Percentiles rank a stretch among this genome's conserved stretches.
These are phyloP conservation scores for Trichosporon sp. DNA, from an alignment of 1,284 basidiomycete genomes.

Conservation along the genomic window DNA sequence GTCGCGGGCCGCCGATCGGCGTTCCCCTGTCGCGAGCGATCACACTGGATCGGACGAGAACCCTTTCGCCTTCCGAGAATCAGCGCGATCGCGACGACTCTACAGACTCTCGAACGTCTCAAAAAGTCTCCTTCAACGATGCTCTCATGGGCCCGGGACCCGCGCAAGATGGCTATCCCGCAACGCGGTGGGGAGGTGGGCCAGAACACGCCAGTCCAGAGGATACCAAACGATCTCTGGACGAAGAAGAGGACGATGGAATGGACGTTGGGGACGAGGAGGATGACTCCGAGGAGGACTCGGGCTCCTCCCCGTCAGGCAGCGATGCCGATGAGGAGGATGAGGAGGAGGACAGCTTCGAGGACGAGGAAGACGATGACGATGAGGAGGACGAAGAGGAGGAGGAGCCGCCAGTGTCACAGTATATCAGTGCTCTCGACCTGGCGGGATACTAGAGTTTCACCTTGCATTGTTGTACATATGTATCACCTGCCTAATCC, in stretches of 20 bases:
- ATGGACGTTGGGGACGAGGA: conserved; percentile 17
- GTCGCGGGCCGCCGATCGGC: conserved; percentile 10
- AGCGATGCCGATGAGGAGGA: conserved; percentile 41
- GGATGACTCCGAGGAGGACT: neutral
- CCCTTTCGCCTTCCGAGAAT: neutral
- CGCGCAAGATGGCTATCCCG: neutral
- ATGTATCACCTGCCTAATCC: conserved; percentile 4
- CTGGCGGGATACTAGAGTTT: conserved; percentile 11
- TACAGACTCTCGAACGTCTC: neutral
- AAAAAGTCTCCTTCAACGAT: conserved; percentile 28
- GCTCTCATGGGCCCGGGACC: neutral
- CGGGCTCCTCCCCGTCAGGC: neutral
- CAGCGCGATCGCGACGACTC: conserved; percentile 10
- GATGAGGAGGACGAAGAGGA: conserved; percentile 49
- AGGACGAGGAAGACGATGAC: conserved; percentile 48
- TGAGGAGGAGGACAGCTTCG: conserved; percentile 40
- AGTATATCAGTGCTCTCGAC: conserved; percentile 49
- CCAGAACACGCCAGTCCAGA: neutral
- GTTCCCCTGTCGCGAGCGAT: conserved; percentile 13
- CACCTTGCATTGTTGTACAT: conserved; percentile 15
- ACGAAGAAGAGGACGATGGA: conserved; percentile 20
- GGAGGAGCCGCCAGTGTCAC: conserved; percentile 43
- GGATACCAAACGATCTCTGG: neutral
- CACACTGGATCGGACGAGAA: conserved; percentile 1
- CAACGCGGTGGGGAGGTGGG: neutral